Evolutionary conservation across 345 rosid genomes (phyloP).

Genomic region (Linum trigynum): DNA sequence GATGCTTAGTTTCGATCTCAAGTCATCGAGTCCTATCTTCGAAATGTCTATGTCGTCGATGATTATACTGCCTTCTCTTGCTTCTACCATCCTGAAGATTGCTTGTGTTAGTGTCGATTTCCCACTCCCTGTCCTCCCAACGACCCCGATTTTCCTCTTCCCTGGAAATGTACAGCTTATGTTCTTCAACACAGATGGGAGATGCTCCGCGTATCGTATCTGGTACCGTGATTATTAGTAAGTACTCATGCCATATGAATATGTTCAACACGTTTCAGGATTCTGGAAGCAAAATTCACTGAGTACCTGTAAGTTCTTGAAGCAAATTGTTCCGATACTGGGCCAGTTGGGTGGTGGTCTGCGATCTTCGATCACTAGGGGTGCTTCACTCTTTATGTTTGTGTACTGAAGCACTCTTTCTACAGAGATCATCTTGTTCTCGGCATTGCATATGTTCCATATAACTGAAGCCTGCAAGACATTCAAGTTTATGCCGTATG

Average conservation of each 20-base stretch:
- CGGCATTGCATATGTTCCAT: slow-evolving; percentile 89
- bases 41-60: slow-evolving; percentile 69
- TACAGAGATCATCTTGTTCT: slow-evolving; percentile 84
- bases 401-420: slow-evolving; percentile 90
- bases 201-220: slow-evolving; percentile 89
- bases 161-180: slow-evolving; percentile 77
- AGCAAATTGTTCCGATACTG: slow-evolving; percentile 60
- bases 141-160: slow-evolving; percentile 77
- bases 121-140: slow-evolving; percentile 95
- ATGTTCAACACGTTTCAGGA: too few species aligned
- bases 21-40: slow-evolving; percentile 79
- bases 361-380: slow-evolving; percentile 48
- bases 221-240: slow-evolving; percentile 11
- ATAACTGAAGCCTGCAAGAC: slow-evolving; percentile 76
- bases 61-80: slow-evolving; percentile 71
- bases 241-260: too few species aligned
- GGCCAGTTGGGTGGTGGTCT: slow-evolving; percentile 79
- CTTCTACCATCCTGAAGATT: slow-evolving; percentile 75
- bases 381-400: slow-evolving; percentile 61
- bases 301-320: slow-evolving; percentile 58
- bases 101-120: slow-evolving; percentile 91
- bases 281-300: neutral
- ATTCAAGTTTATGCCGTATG: slow-evolving; percentile 82
- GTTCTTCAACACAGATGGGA: slow-evolving; percentile 73
- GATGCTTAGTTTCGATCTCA: slow-evolving; percentile 81